phyloP scores from a whole-genome alignment of 257 asterid species.

The Thymus mandschuricus region DNA sequence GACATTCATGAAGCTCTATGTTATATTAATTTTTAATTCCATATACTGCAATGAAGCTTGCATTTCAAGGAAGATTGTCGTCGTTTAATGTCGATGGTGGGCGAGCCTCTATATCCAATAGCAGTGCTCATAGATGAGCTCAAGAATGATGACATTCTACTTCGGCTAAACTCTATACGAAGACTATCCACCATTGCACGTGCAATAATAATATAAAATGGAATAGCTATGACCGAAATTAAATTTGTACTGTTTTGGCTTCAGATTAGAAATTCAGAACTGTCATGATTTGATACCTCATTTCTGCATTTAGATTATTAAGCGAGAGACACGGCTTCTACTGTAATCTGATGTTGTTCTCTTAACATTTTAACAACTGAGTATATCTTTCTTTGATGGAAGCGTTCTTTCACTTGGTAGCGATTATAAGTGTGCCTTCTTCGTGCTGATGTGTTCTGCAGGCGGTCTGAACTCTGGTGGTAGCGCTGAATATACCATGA shows the following conservation, averaged over 20 bases:
- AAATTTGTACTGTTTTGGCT: conserved; percentile 18
- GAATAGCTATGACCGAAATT: too few species aligned
- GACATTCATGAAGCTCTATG: neutral
- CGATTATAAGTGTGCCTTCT: neutral
- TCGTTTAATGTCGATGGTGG: conserved; percentile 31
- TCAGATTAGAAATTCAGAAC: neutral
- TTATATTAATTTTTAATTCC: too few species aligned
- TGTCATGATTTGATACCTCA: conserved; percentile 11
- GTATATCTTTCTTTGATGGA: neutral
- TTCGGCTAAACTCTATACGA: conserved; percentile 62
- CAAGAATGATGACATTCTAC: conserved; percentile 72
- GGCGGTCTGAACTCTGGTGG: conserved; percentile 59
- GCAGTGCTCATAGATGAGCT: conserved; percentile 73
- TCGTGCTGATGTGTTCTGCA: conserved; percentile 27
- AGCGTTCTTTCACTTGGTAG: neutral
- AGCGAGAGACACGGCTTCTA: too few species aligned
- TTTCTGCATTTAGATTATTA: conserved; percentile 16
- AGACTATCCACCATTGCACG: conserved; percentile 71
- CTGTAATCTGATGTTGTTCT: too few species aligned
- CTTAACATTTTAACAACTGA: too few species aligned
- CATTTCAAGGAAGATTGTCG: conserved; percentile 21
- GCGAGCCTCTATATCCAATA: conserved; percentile 65
- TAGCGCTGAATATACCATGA: conserved; percentile 60
- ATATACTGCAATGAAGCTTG: conserved; percentile 21
- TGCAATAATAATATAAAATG: conserved; percentile 33